Base-by-base conservation (phyloP, 2,329 filamentous ascomycete species). In the Colletotrichum cereale region DNA sequence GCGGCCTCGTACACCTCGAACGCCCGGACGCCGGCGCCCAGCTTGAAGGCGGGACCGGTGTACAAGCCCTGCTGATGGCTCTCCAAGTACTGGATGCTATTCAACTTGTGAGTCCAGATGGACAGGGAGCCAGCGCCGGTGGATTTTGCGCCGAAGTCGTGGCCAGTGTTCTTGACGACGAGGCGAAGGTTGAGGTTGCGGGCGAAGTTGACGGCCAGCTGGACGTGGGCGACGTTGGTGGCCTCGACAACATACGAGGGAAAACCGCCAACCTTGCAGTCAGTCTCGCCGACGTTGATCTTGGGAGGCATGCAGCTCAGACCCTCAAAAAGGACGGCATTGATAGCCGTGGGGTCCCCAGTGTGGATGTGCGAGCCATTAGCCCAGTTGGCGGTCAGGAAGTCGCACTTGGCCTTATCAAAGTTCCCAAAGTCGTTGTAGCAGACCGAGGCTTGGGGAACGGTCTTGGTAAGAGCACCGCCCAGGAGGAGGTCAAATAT, bases 81-180 rank as follows among this genome's bases (percentile, higher is more conserved):
- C 48, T 73, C 56, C 57, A 72, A 24, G 31, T 58, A 73, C 18
- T 57, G 55, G 34, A 73, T 77, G n/a, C 80, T 75, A 24, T 86
- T 86, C 14, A 88, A 75, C 72, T 88, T 78, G 62, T 86, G 87
- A 0, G 83, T 85, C 88, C 87, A 89, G 72, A 89, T 84, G 4
- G 83, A 87, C 2, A 90, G 78, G 0, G 87, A 84, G 3, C 88
- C 87, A 0, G 84, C 83, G 0, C 83, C 85, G 26, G 80, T 81
- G 7, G 83, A 86, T 6, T 84, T 82, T 7, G 85, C 85, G 18
- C 84, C 75, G 50, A 82, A 84, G 67, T 87, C 84, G 36, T 86
- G 82, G 38, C 84, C 80, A 5, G 80, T 82, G 47, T 79, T 80
- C 67, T 84, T 85, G 38, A 86, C 76, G 10, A 81, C 75, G 21